Evolutionary conservation across 306 rosid species (phyloP).

Genomic region (Corylus americana): DNA sequence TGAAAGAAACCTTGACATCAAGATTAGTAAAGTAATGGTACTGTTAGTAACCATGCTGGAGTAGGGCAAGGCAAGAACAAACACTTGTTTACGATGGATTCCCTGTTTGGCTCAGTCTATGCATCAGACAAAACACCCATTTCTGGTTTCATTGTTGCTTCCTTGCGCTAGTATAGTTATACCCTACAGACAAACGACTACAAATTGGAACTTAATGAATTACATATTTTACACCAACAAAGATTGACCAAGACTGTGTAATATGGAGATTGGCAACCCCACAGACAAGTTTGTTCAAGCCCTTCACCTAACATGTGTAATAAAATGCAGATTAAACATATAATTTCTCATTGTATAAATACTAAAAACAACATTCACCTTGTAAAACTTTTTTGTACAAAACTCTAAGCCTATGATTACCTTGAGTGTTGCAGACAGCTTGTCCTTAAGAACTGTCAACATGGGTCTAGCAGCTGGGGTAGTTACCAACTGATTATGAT

Average conservation of each 20-base stretch:
- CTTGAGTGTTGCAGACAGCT: slow-evolving; percentile 72
- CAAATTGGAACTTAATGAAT: background rate
- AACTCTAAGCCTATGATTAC: slow-evolving; percentile 36
- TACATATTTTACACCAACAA: background rate
- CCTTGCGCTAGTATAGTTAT: background rate
- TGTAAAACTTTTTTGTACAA: background rate
- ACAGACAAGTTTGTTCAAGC: background rate
- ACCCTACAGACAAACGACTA: background rate
- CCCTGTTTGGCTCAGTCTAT: background rate
- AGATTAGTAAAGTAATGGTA: background rate
- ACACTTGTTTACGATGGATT: background rate
- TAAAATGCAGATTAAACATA: background rate
- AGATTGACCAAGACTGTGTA: background rate
- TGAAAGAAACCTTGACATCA: no score
- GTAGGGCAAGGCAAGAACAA: background rate
- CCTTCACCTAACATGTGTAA: background rate
- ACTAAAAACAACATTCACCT: background rate
- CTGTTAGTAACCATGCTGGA: background rate
- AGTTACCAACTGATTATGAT: slow-evolving; percentile 71
- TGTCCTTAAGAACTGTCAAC: slow-evolving; percentile 61
- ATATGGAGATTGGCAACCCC: background rate
- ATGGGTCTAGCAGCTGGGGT: slow-evolving; percentile 78
- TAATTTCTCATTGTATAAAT: no score
- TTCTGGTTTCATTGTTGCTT: background rate
- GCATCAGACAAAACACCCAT: background rate